Conservation (phyloP, 768 basidiomycete genomes). For the Sutorius australiensis region DNA sequence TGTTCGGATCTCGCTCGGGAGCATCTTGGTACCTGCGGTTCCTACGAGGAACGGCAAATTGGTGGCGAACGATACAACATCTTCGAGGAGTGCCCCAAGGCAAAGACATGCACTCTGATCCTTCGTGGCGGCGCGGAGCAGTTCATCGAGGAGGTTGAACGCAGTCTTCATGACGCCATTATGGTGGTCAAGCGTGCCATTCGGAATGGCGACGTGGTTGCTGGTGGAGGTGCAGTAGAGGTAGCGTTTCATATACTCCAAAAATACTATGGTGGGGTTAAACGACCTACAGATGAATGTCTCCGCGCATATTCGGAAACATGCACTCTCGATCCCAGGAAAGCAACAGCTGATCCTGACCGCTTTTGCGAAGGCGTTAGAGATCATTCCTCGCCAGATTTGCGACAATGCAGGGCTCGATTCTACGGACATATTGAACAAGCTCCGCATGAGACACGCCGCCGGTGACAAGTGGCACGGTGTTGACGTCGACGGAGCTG, state of each 20-base stretch:
- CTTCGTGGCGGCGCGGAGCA: conserved; percentile 97
- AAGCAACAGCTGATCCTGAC: conserved; percentile 91
- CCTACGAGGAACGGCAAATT: conserved; percentile 92
- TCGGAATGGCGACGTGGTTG: conserved; percentile 93
- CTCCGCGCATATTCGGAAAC: conserved; percentile 87
- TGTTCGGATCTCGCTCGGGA: conserved; percentile 88
- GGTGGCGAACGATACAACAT: conserved; percentile 96
- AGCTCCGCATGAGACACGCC: conserved; percentile 94
- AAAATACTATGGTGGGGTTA: background rate
- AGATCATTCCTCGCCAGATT: conserved; percentile 97
- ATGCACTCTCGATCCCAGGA: conserved; percentile 90
- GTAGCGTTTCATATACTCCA: conserved; percentile 38
- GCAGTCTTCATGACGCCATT: conserved; percentile 96
- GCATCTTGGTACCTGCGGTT: conserved; percentile 91
- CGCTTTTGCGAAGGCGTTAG: conserved; percentile 96
- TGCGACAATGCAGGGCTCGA: conserved; percentile 98
- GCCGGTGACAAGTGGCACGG: conserved; percentile 87
- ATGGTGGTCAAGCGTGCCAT: conserved; percentile 99
- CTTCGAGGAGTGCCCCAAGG: conserved; percentile 88
- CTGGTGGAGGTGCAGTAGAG: conserved; percentile 96
- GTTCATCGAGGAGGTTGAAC: conserved; percentile 97
- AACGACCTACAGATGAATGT: conserved; percentile 79
- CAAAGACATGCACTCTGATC: conserved; percentile 92
- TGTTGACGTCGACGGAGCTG: conserved; percentile 87
- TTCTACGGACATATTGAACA: conserved; percentile 95